Percentiles rank a stretch among this genome's conserved stretches.
These are phyloP conservation scores for Cerrena zonata DNA, from an alignment of 1,284 basidiomycete species.

Conservation along the genomic window DNA sequence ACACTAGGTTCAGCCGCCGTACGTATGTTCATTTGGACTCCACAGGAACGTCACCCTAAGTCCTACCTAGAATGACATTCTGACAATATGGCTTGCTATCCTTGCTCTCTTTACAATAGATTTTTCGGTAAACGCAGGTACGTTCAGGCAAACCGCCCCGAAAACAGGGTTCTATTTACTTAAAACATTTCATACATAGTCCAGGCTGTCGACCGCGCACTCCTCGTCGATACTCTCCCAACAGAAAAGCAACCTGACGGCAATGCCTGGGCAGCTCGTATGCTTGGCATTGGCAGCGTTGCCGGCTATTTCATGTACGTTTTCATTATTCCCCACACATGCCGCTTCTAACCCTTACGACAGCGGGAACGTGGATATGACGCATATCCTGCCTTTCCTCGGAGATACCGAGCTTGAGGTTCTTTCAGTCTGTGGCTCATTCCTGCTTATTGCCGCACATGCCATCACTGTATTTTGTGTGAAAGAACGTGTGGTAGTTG, in stretches of 20 bases:
- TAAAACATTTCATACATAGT: conserved; percentile 35
- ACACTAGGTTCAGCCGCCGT: conserved; percentile 32
- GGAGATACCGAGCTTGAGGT: conserved; percentile 78
- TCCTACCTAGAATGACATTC: conserved; percentile 45
- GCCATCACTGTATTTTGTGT: conserved; percentile 58
- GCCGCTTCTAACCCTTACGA: conserved; percentile 11
- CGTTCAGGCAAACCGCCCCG: conserved; percentile 13
- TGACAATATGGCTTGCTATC: conserved; percentile 78
- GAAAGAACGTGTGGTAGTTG: conserved; percentile 71
- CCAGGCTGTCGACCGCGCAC: conserved; percentile 77
- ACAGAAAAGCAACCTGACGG: conserved; percentile 74
- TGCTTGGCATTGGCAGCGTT: conserved; percentile 79
- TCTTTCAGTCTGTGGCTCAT: conserved; percentile 51
- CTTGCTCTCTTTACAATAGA: conserved; percentile 86
- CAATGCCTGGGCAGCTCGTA: conserved; percentile 92
- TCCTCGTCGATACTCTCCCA: conserved; percentile 69
- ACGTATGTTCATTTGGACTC: conserved; percentile 12
- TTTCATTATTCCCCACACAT: neutral
- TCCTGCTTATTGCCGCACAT: conserved; percentile 51
- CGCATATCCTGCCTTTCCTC: conserved; percentile 58
- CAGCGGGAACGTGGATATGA: conserved; percentile 73
- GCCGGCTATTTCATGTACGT: conserved; percentile 82
- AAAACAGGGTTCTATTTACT: neutral
- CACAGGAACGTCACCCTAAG: neutral
- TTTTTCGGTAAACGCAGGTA: conserved; percentile 86